Evolutionary conservation across 2,329 filamentous ascomycete species (phyloP).

Genomic region (Trichoderma sp.): DNA sequence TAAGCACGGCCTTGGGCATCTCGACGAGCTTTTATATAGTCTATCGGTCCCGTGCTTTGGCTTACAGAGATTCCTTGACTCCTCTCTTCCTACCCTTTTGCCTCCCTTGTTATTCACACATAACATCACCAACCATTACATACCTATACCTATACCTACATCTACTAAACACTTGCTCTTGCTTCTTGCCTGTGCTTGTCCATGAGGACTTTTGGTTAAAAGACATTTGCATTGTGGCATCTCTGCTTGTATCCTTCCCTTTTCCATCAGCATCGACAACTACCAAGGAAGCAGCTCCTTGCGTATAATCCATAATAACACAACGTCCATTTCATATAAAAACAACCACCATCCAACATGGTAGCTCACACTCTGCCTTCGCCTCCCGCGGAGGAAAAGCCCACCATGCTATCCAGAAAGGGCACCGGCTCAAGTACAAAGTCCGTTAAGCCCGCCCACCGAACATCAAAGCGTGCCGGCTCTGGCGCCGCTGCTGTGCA

Average conservation of each 20-base stretch:
- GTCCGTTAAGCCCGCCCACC: constrained; percentile 52
- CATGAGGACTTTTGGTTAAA: neutral
- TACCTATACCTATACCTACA: neutral
- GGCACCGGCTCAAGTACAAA: constrained; percentile 46
- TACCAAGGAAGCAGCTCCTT: neutral
- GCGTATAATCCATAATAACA: neutral
- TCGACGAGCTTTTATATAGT: constrained; percentile 11
- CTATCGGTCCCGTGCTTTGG: constrained; percentile 16
- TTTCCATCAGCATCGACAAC: neutral
- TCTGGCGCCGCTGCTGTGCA: constrained; percentile 40
- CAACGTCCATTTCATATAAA: neutral
- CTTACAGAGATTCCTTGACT: neutral
- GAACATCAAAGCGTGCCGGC: constrained; percentile 53
- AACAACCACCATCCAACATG: constrained; percentile 42
- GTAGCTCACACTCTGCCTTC: constrained; percentile 52
- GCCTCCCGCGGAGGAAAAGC: constrained; percentile 52
- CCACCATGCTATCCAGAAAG: constrained; percentile 38
- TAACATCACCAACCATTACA: too few relatives aligned
- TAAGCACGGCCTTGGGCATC: neutral
- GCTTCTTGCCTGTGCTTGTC: neutral
- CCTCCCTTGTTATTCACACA: neutral
- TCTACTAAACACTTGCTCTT: neutral
- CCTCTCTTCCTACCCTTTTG: constrained; percentile 2
- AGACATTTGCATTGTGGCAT: neutral
- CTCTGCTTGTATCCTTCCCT: neutral